Evolutionary conservation across 2,329 filamentous ascomycete species (phyloP).

Genomic region (Fusarium musae): DNA sequence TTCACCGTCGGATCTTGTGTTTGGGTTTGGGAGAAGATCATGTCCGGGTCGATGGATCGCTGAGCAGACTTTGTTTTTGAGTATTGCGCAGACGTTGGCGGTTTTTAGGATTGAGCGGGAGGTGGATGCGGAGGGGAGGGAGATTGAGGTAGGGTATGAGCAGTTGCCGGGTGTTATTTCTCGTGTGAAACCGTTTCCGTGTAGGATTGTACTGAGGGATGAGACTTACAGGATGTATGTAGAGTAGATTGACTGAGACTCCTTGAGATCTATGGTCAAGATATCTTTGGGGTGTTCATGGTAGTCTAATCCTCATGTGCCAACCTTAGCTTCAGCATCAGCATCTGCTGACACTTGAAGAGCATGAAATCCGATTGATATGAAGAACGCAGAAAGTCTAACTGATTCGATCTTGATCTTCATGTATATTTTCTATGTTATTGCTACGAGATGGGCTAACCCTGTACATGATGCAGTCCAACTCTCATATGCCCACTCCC

Average conservation of each 20-base stretch:
- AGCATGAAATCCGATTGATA: fast-evolving
- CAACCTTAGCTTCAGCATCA: fast-evolving
- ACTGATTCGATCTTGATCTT: too few relatives aligned
- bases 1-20: slow-evolving; percentile 43
- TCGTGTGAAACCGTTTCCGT: slow-evolving; percentile 7
- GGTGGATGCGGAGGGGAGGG: slow-evolving; percentile 47
- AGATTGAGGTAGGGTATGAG: slow-evolving; percentile 41
- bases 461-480: neutral
- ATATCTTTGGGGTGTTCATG: fast-evolving
- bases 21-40: slow-evolving; percentile 51
- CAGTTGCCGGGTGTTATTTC: slow-evolving; percentile 19
- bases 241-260: neutral
- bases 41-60: slow-evolving; percentile 51
- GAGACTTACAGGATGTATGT: neutral
- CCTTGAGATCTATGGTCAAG: fast-evolving
- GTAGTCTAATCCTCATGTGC: fast-evolving
- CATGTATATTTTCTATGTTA: fast-evolving
- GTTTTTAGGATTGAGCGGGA: slow-evolving; percentile 54
- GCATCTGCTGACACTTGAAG: neutral
- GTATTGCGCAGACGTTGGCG: slow-evolving; percentile 55
- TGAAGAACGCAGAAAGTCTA: fast-evolving
- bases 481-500: slow-evolving; percentile 35
- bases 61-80: slow-evolving; percentile 47
- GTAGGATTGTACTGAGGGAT: neutral
- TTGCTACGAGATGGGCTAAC: fast-evolving